Base-by-base conservation (phyloP, 345 rosid genomes). In the Linum usitatissimum region DNA sequence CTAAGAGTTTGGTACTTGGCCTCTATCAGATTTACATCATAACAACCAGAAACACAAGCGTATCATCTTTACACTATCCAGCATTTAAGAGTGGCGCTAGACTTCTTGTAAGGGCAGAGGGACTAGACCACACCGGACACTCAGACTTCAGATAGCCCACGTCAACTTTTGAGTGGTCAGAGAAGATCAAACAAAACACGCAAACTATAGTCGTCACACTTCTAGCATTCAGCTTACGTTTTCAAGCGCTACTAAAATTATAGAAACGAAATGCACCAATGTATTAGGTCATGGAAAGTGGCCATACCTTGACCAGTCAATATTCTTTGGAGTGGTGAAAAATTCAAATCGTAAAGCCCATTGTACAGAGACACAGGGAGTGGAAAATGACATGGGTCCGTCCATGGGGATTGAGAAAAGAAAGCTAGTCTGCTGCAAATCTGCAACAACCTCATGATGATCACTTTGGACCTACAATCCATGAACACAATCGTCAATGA, bases 271-370 rank as follows among this genome's bases (percentile, higher is more conserved):
- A 6, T 5, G 6, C 40, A 31, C 40, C 30, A 14, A 28, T 9
- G 14, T 59, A 59, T 40, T 10, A 31, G 18, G 30, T 9, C 60
- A 31, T 63, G 61, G n/a, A 17, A 64, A 30, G 23, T 8, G 38
- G 66, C 48, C 45, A 66, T 83, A 93, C 99, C 97, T 87, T 63
- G 73, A 76, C 84, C 91, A 82, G 76, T 84, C 86, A 48, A 93
- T 81, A 61, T 84, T 74, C 75, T 81, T 90, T 9, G 95, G 95
- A 9, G 92, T 86, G 58, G 84, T 86, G 69, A 78, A 77, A 68
- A 93, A 93, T 80, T 93, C 99, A 76, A 93, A 93, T 66, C 96
- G 82, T 18, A 93, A 77, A 73, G 77, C 86, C 99, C 99, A 93
- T 63, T 86, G 84, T 68, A 87, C 92, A 23, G 89, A 86, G 71